Evolutionary conservation across 116 monocot genomes (phyloP).

Genomic region (Dioscorea cayenensis): DNA sequence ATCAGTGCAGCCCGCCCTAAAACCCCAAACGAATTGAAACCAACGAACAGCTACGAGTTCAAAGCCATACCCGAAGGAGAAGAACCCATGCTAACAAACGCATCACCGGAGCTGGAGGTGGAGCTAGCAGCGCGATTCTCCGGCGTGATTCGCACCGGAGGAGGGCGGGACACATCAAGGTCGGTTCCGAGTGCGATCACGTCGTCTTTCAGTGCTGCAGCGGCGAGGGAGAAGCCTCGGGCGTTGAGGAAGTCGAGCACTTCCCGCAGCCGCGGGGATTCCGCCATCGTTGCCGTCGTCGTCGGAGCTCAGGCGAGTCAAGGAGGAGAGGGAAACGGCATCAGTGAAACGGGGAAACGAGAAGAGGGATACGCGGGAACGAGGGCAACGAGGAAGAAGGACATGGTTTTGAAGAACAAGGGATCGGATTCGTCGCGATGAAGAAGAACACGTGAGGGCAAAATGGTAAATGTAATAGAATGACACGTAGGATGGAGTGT

Average conservation of each 20-base stretch:
- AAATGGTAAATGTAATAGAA: no score
- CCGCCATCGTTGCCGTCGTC: not conserved
- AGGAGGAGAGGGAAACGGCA: not conserved
- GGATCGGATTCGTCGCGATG: no score
- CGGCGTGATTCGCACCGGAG: constrained; percentile 6
- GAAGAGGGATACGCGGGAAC: no score
- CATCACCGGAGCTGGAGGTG: constrained; percentile 32
- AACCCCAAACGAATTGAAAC: no score
- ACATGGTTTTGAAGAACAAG: no score
- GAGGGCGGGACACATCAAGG: constrained; percentile 7
- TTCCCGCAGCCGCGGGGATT: constrained; percentile 27
- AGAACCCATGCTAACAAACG: constrained; percentile 63
- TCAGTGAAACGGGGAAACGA: no score
- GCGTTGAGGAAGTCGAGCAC: constrained; percentile 67
- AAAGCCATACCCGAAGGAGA: constrained; percentile 44
- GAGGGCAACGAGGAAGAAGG: no score
- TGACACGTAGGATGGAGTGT: no score
- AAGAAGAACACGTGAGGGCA: no score
- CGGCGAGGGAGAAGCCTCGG: constrained; percentile 62
- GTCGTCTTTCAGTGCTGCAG: constrained; percentile 68
- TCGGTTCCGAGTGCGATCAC: constrained; percentile 16
- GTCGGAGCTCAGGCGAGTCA: not conserved
- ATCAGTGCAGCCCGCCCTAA: no score
- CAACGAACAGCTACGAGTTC: not conserved
- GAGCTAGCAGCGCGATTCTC: constrained; percentile 1